These are phyloP conservation scores for Pelargonium cotyledonis DNA, from an alignment of 441 rosid genomes.

Conservation along the genomic window DNA sequence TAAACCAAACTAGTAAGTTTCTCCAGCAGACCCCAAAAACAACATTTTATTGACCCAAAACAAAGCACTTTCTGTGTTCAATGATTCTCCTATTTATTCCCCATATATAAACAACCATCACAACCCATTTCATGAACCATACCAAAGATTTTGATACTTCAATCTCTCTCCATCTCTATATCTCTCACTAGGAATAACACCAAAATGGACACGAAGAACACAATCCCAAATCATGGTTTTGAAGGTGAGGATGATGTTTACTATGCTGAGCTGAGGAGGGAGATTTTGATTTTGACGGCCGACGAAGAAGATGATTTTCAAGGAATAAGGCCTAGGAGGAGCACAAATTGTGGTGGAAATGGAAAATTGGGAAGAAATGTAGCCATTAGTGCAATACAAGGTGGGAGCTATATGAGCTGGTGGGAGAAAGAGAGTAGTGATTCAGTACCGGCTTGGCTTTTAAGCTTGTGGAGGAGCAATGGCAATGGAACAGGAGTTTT, in stretches of 20 bases:
- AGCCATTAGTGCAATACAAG: constrained; percentile 4
- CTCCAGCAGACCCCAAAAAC: constrained; percentile 1
- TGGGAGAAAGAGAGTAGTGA: constrained; percentile 21
- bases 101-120: not conserved
- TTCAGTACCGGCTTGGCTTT: constrained; percentile 34
- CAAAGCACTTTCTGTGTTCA: not conserved
- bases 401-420: constrained; percentile 27
- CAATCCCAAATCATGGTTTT: constrained; percentile 6
- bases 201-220: constrained; percentile 11
- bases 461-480: constrained; percentile 31
- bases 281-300: constrained; percentile 40
- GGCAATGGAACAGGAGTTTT: constrained; percentile 50
- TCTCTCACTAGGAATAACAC: constrained; percentile 4
- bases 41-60: constrained; percentile 22
- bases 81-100: not conserved
- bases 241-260: constrained; percentile 38
- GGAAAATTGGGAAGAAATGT: not conserved
- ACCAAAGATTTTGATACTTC: not conserved
- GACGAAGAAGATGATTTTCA: constrained; percentile 26
- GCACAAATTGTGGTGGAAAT: too few relatives aligned
- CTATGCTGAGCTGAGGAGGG: constrained; percentile 36
- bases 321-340: not conserved
- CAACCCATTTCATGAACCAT: not conserved
- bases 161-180: not conserved
- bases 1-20: constrained; percentile 14